Evolutionary conservation across 345 rosid genomes (phyloP), one percentile per base, ranked within the genome.

Genomic region (Euphorbia tirucalli): DNA sequence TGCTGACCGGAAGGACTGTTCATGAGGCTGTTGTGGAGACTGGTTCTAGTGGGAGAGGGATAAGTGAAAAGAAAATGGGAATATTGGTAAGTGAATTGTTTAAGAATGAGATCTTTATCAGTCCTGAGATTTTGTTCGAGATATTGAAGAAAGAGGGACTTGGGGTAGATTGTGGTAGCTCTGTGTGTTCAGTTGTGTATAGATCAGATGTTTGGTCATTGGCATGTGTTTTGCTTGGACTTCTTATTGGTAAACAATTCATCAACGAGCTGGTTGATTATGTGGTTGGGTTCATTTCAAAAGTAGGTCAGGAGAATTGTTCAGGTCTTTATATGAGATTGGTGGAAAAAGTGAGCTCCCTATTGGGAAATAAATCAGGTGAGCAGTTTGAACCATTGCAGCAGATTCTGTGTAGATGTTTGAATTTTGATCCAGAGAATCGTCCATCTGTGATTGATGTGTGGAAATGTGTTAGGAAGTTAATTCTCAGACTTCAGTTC

Each of bases 121-220:
- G 95, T 83, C 90, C 90, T 0, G 97, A 94, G 73, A 70, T 89
- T 69, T 72, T 92, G 80, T 69, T 83, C 71, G 80, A 78, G 78
- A 72, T 89, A 19, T 74, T 88, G 74, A 77, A 75, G 76, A 74
- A 74, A 43, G 78, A 80, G 10, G 86, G 81, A 10, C 21, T 77
- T 41, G 65, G 11, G 43, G 43, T 63, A 30, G 83, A 79, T 66
- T 31, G 39, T 68, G 43, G 71, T 58, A n/a, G n/a, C n/a, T n/a
- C n/a, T n/a, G n/a, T n/a, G n/a, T n/a, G n/a, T n/a, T n/a, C n/a
- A n/a, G n/a, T n/a, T n/a, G n/a, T n/a, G n/a, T n/a, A n/a, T n/a
- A 63, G 74, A 58, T 83, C 93, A 16, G 96, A 94, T 83, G 89
- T 88, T 63, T 94, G 95, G 98, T 63, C 89, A 67, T 71, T 92